Percentiles rank a stretch among this genome's conserved stretches.
Evolutionary conservation across 2,329 filamentous ascomycete species (phyloP).

Genomic region (Balansia obtecta): DNA sequence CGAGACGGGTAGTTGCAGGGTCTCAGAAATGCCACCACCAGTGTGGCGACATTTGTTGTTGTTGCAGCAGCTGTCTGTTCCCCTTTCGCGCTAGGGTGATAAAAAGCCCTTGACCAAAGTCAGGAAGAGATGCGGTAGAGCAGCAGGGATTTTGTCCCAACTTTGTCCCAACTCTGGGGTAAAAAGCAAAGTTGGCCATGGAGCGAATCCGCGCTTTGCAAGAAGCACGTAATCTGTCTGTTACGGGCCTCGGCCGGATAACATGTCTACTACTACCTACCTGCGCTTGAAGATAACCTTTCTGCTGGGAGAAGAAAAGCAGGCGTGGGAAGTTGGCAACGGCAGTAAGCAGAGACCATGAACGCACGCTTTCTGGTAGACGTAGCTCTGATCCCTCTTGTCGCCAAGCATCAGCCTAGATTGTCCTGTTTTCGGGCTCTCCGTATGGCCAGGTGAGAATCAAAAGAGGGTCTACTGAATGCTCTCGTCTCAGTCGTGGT

Average conservation of each 20-base stretch:
- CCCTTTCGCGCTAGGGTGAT: not conserved
- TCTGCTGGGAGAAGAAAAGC: no score
- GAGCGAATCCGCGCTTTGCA: no score
- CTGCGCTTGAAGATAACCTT: no score
- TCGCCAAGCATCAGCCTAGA: conserved; percentile 1
- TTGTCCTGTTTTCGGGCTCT: conserved; percentile 4
- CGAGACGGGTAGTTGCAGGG: conserved; percentile 11
- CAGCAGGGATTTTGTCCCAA: no score
- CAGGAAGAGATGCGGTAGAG: not conserved
- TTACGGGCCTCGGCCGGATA: no score
- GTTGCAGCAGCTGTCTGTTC: not conserved
- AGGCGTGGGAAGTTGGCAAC: no score
- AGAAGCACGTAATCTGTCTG: no score
- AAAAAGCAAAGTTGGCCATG: no score
- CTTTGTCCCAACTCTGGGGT: no score
- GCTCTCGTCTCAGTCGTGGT: conserved; percentile 3
- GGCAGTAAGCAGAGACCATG: not conserved
- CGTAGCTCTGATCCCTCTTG: not conserved
- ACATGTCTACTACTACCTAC: no score
- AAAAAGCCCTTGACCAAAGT: not conserved
- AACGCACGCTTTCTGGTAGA: not conserved
- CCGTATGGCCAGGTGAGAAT: conserved; percentile 5
- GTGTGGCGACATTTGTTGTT: conserved; percentile 2
- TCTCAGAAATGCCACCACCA: conserved; percentile 6
- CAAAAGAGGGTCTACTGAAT: conserved; percentile 1